Percentiles rank a stretch among this genome's conserved stretches.
These are phyloP conservation scores for Trichoderma polysporum DNA, from an alignment of 2,329 filamentous ascomycete species.

Conservation along the genomic window DNA sequence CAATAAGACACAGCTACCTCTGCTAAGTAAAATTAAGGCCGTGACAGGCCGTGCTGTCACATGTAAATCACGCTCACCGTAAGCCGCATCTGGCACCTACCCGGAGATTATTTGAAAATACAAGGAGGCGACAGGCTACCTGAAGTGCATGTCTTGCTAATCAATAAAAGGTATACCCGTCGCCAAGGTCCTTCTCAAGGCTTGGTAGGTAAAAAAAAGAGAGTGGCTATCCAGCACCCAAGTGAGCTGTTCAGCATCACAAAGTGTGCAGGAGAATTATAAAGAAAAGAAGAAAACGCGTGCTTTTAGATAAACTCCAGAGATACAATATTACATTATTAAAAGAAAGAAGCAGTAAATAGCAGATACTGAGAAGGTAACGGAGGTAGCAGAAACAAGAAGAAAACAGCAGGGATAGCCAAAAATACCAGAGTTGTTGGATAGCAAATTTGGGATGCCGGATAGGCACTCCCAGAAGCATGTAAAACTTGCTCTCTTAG, in stretches of 20 bases:
- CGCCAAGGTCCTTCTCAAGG: neutral
- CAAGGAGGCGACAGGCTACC: too few species aligned
- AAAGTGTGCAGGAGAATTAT: too few species aligned
- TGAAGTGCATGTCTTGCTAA: neutral
- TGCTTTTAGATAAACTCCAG: too few species aligned
- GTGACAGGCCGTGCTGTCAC: neutral
- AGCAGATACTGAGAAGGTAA: neutral
- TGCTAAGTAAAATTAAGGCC: neutral
- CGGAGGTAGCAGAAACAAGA: too few species aligned
- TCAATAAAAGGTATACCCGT: neutral
- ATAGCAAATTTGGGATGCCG: neutral
- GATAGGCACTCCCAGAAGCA: too few species aligned
- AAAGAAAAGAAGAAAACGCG: too few species aligned
- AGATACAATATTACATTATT: too few species aligned
- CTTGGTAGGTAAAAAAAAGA: neutral
- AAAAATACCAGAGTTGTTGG: neutral
- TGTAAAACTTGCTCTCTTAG: too few species aligned
- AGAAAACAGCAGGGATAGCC: neutral
- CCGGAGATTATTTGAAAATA: neutral
- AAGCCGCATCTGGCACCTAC: neutral
- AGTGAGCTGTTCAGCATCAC: neutral
- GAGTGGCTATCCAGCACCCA: neutral
- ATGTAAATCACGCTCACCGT: neutral
- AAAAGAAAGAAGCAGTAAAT: neutral
- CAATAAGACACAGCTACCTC: neutral